Percentiles rank a stretch among this genome's conserved stretches.
These are phyloP conservation scores for Suillus americanus DNA, from an alignment of 768 basidiomycete species.

Conservation along the genomic window DNA sequence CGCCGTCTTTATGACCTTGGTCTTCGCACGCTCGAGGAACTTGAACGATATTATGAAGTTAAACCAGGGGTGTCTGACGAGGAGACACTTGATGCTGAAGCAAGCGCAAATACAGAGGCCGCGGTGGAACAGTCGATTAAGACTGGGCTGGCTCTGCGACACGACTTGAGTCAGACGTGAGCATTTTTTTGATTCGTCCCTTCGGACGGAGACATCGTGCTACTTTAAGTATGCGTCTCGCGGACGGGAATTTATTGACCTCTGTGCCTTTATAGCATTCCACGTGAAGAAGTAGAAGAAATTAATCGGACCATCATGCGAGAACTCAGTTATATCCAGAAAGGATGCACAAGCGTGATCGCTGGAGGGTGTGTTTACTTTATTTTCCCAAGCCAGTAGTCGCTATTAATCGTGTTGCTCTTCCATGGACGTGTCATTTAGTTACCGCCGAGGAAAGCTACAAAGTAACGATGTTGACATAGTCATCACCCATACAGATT, in stretches of 20 bases:
- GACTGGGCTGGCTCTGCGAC: conserved; percentile 56
- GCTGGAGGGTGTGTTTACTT: conserved; percentile 68
- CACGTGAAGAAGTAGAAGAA: conserved; percentile 74
- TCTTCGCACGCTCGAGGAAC: conserved; percentile 65
- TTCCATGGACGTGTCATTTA: conserved; percentile 26
- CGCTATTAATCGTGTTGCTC: background rate
- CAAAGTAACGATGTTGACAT: conserved; percentile 89
- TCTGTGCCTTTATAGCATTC: conserved; percentile 48
- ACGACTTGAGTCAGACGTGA: conserved; percentile 54
- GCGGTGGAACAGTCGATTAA: conserved; percentile 45
- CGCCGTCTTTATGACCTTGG: conserved; percentile 63
- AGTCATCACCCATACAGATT: conserved; percentile 73
- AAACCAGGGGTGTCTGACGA: conserved; percentile 36
- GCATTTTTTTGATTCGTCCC: conserved; percentile 10
- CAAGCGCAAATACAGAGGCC: conserved; percentile 21
- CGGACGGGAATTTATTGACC: background rate
- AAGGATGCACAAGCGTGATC: conserved; percentile 72
- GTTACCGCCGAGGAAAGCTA: conserved; percentile 82
- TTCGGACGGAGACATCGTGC: background rate
- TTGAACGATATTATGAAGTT: conserved; percentile 60
- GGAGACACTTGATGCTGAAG: conserved; percentile 16
- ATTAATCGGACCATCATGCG: conserved; percentile 67
- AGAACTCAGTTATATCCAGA: conserved; percentile 61
- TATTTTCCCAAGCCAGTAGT: background rate
- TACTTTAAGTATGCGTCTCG: background rate